These are phyloP conservation scores for Paraphaeosphaeria minitans DNA, from an alignment of 2,329 filamentous ascomycete genomes.

Conservation along the genomic window DNA sequence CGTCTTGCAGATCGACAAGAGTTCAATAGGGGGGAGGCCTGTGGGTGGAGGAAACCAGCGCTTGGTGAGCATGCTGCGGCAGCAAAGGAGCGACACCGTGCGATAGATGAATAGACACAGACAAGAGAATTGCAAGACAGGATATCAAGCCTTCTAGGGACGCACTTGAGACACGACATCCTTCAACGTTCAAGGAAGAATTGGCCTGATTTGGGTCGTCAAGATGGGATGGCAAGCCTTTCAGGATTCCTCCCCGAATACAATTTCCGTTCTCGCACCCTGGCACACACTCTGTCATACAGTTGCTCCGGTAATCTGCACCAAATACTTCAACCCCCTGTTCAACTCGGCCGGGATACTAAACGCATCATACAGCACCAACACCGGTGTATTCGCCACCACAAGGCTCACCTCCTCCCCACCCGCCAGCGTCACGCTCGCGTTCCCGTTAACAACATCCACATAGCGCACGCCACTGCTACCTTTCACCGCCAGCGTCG, in stretches of 20 bases:
- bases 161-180: too few species aligned
- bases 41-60: slow-evolving; percentile 16
- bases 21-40: slow-evolving; percentile 19
- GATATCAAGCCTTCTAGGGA: too few species aligned
- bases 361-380: slow-evolving; percentile 51
- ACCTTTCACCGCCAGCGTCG: slow-evolving; percentile 46
- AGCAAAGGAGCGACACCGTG: not conserved
- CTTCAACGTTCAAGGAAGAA: too few species aligned
- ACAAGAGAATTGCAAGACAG: not conserved
- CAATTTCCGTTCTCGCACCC: too few species aligned
- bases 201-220: too few species aligned
- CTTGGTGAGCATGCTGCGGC: not conserved
- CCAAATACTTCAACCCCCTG: slow-evolving; percentile 22
- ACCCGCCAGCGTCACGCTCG: slow-evolving; percentile 8
- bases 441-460: slow-evolving; percentile 24
- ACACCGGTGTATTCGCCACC: slow-evolving; percentile 55
- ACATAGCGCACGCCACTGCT: slow-evolving; percentile 47
- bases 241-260: too few species aligned
- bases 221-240: too few species aligned
- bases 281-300: slow-evolving; percentile 2
- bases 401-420: slow-evolving; percentile 41
- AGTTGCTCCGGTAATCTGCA: slow-evolving; percentile 28
- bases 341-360: slow-evolving; percentile 20
- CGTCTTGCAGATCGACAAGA: slow-evolving; percentile 3
- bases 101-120: not conserved